Evolutionary conservation across 192 early-diverging fungal species (phyloP).

Genomic region (Entophlyctis luteolus): DNA sequence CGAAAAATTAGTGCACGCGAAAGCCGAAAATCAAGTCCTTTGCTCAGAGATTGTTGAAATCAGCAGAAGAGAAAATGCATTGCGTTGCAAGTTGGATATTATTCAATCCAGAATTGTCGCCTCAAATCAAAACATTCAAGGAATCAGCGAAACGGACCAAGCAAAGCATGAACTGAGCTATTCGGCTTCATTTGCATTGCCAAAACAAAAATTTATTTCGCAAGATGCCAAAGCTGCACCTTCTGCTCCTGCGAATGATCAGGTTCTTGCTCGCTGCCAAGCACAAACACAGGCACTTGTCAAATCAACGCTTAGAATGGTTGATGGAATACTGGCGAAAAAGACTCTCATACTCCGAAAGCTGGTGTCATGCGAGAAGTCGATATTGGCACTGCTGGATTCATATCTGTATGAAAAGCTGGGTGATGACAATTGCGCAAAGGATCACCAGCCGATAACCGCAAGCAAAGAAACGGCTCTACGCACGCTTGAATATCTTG

Average conservation of each 20-base stretch:
- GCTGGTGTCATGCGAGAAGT: conserved; percentile 17
- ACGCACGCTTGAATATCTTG: conserved; percentile 16
- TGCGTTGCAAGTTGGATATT: conserved; percentile 15
- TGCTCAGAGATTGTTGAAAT: conserved; percentile 12
- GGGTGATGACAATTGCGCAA: background rate
- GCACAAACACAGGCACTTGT: background rate
- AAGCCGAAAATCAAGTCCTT: conserved; percentile 19
- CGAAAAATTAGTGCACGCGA: conserved; percentile 1
- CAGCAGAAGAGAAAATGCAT: conserved; percentile 7
- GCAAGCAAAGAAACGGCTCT: conserved; percentile 2
- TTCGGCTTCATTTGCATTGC: background rate
- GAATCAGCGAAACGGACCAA: conserved; percentile 3
- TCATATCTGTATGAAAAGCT: background rate
- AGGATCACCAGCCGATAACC: background rate
- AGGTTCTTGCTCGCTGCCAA: background rate
- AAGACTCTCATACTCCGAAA: conserved; percentile 17
- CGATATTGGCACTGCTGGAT: conserved; percentile 7
- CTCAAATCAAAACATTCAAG: conserved; percentile 22
- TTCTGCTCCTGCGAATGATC: background rate
- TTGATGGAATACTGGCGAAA: conserved; percentile 22
- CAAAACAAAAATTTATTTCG: background rate
- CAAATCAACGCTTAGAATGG: conserved; percentile 11
- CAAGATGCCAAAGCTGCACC: background rate
- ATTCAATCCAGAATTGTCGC: conserved; percentile 22
- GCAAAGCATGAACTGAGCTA: background rate